Evolutionary conservation across 306 rosid genomes (phyloP).

Genomic region (Cucurbita moschata): DNA sequence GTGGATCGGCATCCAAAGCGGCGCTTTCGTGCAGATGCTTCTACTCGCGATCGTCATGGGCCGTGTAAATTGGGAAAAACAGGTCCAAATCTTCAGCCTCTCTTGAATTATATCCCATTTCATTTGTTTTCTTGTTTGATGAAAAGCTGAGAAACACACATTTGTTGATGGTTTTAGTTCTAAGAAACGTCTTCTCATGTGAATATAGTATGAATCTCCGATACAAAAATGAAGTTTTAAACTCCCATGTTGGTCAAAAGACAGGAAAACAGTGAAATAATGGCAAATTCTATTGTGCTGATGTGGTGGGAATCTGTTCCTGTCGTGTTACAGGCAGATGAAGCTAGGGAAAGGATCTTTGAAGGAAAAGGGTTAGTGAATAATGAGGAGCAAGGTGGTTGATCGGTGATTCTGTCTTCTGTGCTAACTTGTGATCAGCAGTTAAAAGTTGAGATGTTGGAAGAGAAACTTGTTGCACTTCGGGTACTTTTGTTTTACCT

Average conservation of each 20-base stretch:
- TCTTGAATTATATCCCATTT: background rate
- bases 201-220: background rate
- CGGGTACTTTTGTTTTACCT: no score
- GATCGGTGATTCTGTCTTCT: background rate
- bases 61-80: constrained; percentile 42
- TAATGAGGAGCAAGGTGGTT: background rate
- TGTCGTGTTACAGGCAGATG: constrained; percentile 8
- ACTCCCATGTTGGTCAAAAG: no score
- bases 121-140: background rate
- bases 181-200: background rate
- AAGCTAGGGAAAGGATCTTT: constrained; percentile 23
- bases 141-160: background rate
- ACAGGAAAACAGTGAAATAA: no score
- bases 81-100: constrained; percentile 18
- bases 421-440: background rate
- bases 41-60: constrained; percentile 29
- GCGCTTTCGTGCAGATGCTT: constrained; percentile 32
- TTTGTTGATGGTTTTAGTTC: background rate
- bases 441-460: background rate
- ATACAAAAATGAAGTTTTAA: background rate
- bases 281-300: background rate
- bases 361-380: constrained; percentile 2
- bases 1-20: constrained; percentile 61
- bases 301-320: background rate
- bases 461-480: no score